Conservation (phyloP, 495 filamentous ascomycete species). For the Aspergillus homomorphus region DNA sequence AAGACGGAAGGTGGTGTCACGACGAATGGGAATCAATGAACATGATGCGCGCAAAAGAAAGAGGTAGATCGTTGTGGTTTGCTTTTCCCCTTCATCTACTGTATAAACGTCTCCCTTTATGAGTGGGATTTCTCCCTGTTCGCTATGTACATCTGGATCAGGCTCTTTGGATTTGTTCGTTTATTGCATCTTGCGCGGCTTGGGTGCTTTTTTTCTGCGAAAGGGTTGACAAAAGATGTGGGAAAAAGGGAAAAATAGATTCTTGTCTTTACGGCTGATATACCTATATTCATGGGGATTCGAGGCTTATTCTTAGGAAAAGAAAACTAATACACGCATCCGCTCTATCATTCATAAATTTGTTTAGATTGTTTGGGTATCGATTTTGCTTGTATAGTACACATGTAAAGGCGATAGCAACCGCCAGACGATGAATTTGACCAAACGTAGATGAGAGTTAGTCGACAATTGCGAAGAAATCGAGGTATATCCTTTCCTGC, state of each 20-base stretch:
- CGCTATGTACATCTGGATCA: neutral
- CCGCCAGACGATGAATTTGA: neutral
- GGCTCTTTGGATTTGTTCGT: neutral
- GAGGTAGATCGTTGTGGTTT: neutral
- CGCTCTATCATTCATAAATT: neutral
- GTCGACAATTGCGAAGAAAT: neutral
- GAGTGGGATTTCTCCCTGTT: neutral
- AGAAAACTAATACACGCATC: neutral
- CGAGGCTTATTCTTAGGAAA: neutral
- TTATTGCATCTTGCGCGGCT: neutral
- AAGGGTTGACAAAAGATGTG: neutral
- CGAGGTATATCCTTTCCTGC: neutral
- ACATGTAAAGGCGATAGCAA: neutral
- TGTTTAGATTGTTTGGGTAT: conserved; percentile 2
- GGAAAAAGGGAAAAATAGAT: neutral
- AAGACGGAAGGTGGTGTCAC: conserved; percentile 34
- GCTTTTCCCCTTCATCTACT: neutral
- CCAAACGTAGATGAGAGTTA: neutral
- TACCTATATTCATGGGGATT: neutral
- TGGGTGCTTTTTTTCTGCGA: neutral
- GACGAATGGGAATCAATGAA: conserved; percentile 41
- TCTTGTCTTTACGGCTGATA: neutral
- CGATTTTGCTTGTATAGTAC: conserved; percentile 3
- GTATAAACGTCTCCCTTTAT: neutral
- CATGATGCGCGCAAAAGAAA: neutral